These are phyloP conservation scores for Bothriochloa decipiens DNA, from an alignment of 176 grass and related monocot species.

Conservation along the genomic window DNA sequence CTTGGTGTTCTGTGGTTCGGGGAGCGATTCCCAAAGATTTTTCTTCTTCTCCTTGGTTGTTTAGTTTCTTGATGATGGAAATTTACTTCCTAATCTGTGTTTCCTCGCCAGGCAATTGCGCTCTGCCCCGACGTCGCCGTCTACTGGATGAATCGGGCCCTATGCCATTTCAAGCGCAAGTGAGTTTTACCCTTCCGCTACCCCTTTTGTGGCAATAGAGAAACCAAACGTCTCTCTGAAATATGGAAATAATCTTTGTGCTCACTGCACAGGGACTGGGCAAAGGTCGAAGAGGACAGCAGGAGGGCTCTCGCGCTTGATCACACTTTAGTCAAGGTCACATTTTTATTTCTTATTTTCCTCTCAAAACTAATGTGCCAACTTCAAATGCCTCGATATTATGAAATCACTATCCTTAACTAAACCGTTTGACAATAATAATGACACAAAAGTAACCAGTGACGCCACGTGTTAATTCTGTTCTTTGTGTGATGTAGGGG, in stretches of 20 bases:
- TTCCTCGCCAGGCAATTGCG: constrained; percentile 70
- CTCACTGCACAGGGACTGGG: constrained; percentile 59
- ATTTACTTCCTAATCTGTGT: background rate
- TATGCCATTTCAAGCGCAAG: constrained; percentile 73
- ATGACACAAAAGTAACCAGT: background rate
- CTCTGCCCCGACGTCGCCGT: constrained; percentile 72
- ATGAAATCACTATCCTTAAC: background rate
- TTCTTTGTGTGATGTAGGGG: constrained; percentile 44
- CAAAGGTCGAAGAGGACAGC: constrained; percentile 88
- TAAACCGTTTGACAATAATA: background rate
- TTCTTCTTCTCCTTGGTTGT: background rate
- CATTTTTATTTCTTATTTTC: background rate
- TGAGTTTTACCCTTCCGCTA: constrained; percentile 30
- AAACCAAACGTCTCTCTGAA: background rate
- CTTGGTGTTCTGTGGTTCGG: background rate
- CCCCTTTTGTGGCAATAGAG: background rate
- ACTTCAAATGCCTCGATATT: background rate
- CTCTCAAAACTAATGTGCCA: background rate
- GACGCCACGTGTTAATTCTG: background rate
- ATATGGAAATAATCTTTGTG: background rate
- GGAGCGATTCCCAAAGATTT: background rate
- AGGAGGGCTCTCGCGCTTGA: constrained; percentile 80
- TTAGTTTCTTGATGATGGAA: background rate
- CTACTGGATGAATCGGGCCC: constrained; percentile 81
- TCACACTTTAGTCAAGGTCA: constrained; percentile 61